A percentile compares a stretch with the other conserved stretches of the same genome.
Conservation (phyloP, 495 filamentous ascomycete species). For the Pseudevernia furfuracea region DNA sequence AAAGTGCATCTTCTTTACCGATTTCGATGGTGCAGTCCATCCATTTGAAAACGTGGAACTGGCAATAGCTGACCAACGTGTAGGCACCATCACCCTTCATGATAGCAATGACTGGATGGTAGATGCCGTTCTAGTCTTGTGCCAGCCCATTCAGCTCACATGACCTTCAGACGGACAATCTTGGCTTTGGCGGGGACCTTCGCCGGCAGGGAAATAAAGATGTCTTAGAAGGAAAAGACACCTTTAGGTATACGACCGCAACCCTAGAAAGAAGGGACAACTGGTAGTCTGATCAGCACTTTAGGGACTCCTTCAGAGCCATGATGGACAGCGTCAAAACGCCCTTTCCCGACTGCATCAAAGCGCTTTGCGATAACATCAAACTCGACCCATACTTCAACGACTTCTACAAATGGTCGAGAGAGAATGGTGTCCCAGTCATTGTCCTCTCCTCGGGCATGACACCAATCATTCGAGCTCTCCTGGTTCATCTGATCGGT, state of each 20-base stretch:
- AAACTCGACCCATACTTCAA: conserved; percentile 78
- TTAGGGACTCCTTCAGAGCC: conserved; percentile 68
- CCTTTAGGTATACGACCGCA: conserved; percentile 54
- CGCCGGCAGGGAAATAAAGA: conserved; percentile 61
- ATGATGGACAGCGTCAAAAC: conserved; percentile 76
- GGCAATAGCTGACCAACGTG: background rate
- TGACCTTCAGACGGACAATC: conserved; percentile 66
- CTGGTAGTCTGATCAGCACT: conserved; percentile 12
- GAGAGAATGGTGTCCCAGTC: conserved; percentile 76
- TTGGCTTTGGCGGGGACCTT: conserved; percentile 65
- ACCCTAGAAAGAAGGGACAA: background rate
- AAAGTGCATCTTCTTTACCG: conserved; percentile 92
- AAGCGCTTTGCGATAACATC: conserved; percentile 70
- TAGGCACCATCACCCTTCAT: conserved; percentile 4
- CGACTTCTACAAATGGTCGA: conserved; percentile 75
- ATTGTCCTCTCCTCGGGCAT: conserved; percentile 88
- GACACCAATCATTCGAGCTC: conserved; percentile 79
- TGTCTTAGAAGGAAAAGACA: conserved; percentile 56
- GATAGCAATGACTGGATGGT: conserved; percentile 83
- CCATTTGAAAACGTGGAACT: conserved; percentile 61
- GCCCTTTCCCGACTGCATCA: conserved; percentile 73
- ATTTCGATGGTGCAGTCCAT: conserved; percentile 96
- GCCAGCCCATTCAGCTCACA: conserved; percentile 17
- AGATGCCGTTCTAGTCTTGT: conserved; percentile 13
- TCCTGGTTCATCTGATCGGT: conserved; percentile 72